phyloP scores from a whole-genome alignment of 208 protist genomes.

The Crithidia brevicula region DNA sequence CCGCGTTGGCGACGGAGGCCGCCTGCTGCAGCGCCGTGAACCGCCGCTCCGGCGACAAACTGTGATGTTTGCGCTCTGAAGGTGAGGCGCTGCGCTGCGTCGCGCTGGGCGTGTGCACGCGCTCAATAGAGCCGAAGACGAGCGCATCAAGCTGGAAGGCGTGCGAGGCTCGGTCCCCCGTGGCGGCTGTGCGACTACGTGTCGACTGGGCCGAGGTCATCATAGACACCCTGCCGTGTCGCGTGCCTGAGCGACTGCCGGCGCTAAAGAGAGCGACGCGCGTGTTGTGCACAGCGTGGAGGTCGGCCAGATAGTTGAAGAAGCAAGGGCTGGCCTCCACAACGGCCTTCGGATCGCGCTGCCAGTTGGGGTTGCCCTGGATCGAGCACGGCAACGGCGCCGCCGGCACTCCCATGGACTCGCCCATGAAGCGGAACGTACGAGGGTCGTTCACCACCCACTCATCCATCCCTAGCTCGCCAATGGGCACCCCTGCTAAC shows the following conservation, averaged over 20 bases:
- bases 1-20: no score
- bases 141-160: neutral
- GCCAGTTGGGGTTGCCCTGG: constrained; percentile 22
- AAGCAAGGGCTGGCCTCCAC: constrained; percentile 19
- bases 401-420: constrained; percentile 25
- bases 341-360: constrained; percentile 4
- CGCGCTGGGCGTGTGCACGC: neutral
- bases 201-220: neutral
- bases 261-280: neutral
- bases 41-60: constrained; percentile 1
- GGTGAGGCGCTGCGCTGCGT: neutral
- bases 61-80: neutral
- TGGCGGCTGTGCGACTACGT: no score
- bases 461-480: constrained; percentile 76
- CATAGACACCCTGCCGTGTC: neutral
- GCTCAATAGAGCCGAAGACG: neutral
- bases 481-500: constrained; percentile 61
- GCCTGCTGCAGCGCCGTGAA: neutral
- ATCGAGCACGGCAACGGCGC: constrained; percentile 23
- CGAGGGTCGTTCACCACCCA: constrained; percentile 43
- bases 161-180: neutral
- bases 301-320: constrained; percentile 44
- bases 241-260: neutral
- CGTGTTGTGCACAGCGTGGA: constrained; percentile 20
- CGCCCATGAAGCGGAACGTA: constrained; percentile 68